phyloP scores from a whole-genome alignment of 139 green algal species.

The Coelastrella sp. region DNA sequence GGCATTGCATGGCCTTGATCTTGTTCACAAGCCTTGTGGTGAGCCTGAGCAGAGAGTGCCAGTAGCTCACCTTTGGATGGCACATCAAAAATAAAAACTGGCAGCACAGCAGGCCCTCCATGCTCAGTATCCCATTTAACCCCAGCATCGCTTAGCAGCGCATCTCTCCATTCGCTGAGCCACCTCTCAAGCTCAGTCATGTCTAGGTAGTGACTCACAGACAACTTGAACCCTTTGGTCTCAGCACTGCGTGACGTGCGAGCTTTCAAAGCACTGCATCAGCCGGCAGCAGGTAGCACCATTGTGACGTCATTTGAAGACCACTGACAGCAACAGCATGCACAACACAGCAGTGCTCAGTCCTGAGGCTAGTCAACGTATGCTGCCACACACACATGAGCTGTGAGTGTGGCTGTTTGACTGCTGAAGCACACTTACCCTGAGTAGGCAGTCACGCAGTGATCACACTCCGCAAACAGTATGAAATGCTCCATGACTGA shows the following conservation, averaged over 20 bases:
- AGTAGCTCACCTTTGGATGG: conserved; percentile 26
- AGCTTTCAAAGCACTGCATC: conserved; percentile 46
- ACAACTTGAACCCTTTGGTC: conserved; percentile 39
- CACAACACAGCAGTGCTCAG: not conserved
- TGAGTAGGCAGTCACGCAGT: conserved; percentile 53
- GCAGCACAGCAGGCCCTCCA: conserved; percentile 36
- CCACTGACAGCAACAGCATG: not conserved
- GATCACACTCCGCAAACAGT: conserved; percentile 47
- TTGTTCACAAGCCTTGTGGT: not conserved
- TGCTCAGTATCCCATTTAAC: conserved; percentile 42
- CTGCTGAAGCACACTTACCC: not conserved
- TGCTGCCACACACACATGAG: too few species aligned
- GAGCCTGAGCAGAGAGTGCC: not conserved
- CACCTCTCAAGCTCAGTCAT: conserved; percentile 36
- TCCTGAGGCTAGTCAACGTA: not conserved
- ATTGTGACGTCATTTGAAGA: not conserved
- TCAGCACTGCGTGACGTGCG: conserved; percentile 24
- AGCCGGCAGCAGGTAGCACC: not conserved
- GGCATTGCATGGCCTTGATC: not conserved
- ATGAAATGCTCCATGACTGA: conserved; percentile 49
- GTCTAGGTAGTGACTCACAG: conserved; percentile 47
- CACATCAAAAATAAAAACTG: conserved; percentile 57
- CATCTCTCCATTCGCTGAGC: conserved; percentile 41
- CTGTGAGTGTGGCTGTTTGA: too few species aligned
- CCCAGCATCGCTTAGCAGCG: conserved; percentile 36